A percentile compares a stretch with the other conserved stretches of the same genome.
These are phyloP conservation scores for Pyrenophora teres DNA, from an alignment of 2,329 filamentous ascomycete genomes.

Conservation along the genomic window DNA sequence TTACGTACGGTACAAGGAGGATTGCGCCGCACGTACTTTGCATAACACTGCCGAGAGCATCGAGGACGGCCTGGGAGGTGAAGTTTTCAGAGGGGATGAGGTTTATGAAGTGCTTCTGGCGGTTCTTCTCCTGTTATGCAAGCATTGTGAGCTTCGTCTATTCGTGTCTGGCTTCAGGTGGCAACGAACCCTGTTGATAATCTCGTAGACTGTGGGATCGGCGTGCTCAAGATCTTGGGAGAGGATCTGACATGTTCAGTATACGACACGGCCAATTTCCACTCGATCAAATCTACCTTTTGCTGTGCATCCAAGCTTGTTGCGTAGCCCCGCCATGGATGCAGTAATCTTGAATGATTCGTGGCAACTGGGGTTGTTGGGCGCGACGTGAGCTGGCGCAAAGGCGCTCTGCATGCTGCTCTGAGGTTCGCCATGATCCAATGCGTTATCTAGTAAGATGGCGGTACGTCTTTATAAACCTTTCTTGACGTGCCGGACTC, in stretches of 20 bases:
- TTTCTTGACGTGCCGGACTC: constrained; percentile 24
- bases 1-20: constrained; percentile 56
- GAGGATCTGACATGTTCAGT: constrained; percentile 65
- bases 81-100: constrained; percentile 99
- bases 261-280: background rate
- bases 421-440: constrained; percentile 50
- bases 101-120: constrained; percentile 98
- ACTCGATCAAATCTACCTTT: constrained; percentile 44
- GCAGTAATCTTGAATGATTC: constrained; percentile 38
- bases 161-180: constrained; percentile 13
- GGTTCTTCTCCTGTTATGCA: constrained; percentile 76
- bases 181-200: constrained; percentile 78
- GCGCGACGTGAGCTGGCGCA: constrained; percentile 41
- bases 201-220: constrained; percentile 84
- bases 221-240: constrained; percentile 78
- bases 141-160: constrained; percentile 22
- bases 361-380: constrained; percentile 34
- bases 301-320: constrained; percentile 55
- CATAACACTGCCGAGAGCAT: constrained; percentile 75
- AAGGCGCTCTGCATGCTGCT: constrained; percentile 47
- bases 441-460: constrained; percentile 15
- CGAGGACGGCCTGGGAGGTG: constrained; percentile 96
- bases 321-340: constrained; percentile 48
- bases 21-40: constrained; percentile 58
- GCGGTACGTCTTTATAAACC: constrained; percentile 26